Evolutionary conservation across 495 filamentous ascomycete genomes (phyloP), one percentile per base, ranked within the genome.

Genomic region (Penicillium salamii): DNA sequence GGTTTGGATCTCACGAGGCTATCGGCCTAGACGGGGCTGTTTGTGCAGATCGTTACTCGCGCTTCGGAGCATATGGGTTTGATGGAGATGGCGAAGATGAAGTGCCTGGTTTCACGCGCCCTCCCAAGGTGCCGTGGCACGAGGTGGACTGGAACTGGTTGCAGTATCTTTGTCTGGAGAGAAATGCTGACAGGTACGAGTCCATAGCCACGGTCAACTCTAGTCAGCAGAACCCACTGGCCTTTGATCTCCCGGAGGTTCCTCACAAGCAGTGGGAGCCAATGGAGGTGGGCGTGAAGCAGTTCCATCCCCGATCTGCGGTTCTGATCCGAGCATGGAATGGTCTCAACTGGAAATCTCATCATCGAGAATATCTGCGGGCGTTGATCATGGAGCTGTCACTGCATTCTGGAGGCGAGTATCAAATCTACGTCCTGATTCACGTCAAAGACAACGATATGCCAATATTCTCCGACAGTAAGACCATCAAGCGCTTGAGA

Each of bases 351-450:
- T 93, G 85, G 61, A 85, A 77, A n/a, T 65, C 80, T 11, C 84
- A 89, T 56, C 85, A 90, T 54, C 79, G 82, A 18, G 77, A 84
- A 53, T 78, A 81, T 11, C 81, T 95, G 37, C 84, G 89, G 15
- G 77, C 88, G 2, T 68, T 92, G 42, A 78, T 93, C 52, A 83
- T 80, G 15, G 90, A 93, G 63, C 68, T 91, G 21, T 80, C 79
- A 5, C 66, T 95, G 12, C 75, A 81, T 39, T 83, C 85, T 7
- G 89, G 90, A 2, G 87, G 81, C 9, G 84, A 90, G 67, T 92
- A 90, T 60, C 76, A 88, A 55, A 79, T 93, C 26, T 87, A 86
- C 54, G 67, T 93, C 3, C 76, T 91, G 45, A 78, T 92, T 18
- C 84, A 93, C 40, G 78, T 88, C 49, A 88, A 84, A 50, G 80